Evolutionary conservation across 2,329 filamentous ascomycete genomes (phyloP).

Genomic region (Talaromyces pinophilus): DNA sequence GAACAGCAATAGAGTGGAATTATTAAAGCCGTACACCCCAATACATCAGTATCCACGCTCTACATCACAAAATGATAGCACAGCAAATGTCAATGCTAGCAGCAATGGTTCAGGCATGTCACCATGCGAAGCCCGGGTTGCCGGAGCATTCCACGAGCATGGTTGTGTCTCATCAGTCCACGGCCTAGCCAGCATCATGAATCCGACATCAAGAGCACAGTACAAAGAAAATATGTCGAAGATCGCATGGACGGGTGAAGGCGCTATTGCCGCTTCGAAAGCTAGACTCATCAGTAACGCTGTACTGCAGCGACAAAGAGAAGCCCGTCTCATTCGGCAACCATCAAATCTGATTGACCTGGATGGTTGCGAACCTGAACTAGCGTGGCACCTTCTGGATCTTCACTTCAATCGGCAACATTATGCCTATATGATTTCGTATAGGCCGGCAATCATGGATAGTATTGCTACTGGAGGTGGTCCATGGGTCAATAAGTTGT

Average conservation of each 20-base stretch:
- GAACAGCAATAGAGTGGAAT: neutral
- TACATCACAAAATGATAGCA: neutral
- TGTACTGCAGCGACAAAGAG: neutral
- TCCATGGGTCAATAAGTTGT: neutral
- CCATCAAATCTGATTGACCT: conserved; percentile 37
- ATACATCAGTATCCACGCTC: neutral
- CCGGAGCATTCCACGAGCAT: conserved; percentile 40
- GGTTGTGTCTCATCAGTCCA: conserved; percentile 39
- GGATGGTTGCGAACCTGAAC: conserved; percentile 37
- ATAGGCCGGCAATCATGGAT: conserved; percentile 40
- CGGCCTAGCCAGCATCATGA: conserved; percentile 40
- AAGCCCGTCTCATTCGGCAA: conserved; percentile 31
- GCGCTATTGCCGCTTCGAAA: conserved; percentile 21
- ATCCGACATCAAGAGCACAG: conserved; percentile 33
- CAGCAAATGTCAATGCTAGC: neutral
- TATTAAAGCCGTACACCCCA: neutral
- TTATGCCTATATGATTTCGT: conserved; percentile 42
- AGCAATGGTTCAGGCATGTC: conserved; percentile 25
- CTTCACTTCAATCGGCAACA: conserved; percentile 44
- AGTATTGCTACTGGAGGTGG: neutral
- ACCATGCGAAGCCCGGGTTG: conserved; percentile 39
- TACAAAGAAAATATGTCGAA: conserved; percentile 33
- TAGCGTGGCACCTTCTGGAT: conserved; percentile 43
- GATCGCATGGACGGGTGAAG: conserved; percentile 18
- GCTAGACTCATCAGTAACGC: conserved; percentile 36